Evolutionary conservation across 2,329 filamentous ascomycete genomes (phyloP), one percentile per base, ranked within the genome.

Genomic region (Nannizziopsis barbatae): DNA sequence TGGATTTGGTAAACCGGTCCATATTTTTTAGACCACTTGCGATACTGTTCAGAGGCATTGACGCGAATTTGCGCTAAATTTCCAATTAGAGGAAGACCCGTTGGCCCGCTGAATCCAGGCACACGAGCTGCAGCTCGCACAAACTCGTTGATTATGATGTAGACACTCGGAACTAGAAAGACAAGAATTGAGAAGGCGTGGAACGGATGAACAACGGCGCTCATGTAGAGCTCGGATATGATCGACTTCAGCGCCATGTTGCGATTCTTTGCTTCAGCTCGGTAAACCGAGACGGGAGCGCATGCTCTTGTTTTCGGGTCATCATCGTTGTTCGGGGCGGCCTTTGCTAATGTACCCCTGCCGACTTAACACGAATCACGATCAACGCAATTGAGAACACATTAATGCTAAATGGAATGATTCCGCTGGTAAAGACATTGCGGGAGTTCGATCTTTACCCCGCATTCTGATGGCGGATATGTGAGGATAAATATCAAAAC

Each of bases 21-120:
- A 50, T 73, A 73, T 35, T 60, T 66, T 45, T 68, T 68, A 0
- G 75, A 68, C 75, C 75, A 79, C 22, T 70, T 54, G 1, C 74
- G 71, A 56, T 79, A 79, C 57, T 76, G 72, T 49, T 77, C 74
- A 0, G 76, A 73, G 0, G 76, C 75, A 51, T 78, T 75, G 44
- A 66, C 63, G 3, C 73, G 69, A 27, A 79, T 77, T 33, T 77
- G 72, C 51, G 66, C 70, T 10, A 79, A 57, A 45, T 79, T 78
- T 9, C 75, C 76, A 37, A 79, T 72, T 35, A 79, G 48, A 0
- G 75, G 75, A 9, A 76, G 55, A 0, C 75, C 75, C 0, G 59
- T 53, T 0, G 75, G 75, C 0, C 75, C 75, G 5, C 63, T 62
- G 32, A 78, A 62, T 2, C 68, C 67, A 2, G 64, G 60, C 17